Conservation (phyloP, 768 basidiomycete species). For the Leccinum incarnatum region DNA sequence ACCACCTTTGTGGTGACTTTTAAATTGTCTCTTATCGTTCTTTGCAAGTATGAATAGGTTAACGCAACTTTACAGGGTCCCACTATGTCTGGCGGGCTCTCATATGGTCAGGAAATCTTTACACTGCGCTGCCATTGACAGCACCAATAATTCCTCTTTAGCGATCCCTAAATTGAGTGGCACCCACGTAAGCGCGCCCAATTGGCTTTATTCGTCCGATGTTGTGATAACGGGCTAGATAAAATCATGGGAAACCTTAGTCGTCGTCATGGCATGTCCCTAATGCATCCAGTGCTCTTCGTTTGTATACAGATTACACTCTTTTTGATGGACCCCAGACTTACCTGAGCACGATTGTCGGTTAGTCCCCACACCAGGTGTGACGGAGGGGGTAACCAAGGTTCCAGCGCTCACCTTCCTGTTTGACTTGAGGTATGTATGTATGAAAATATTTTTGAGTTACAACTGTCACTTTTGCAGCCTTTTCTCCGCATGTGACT, state of each 20-base stretch:
- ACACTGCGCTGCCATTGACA: conserved; percentile 25
- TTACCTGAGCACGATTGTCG: background rate
- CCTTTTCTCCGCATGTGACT: conserved; percentile 17
- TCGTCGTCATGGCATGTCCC: conserved; percentile 18
- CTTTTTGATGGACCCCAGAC: background rate
- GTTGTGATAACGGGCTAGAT: conserved; percentile 14
- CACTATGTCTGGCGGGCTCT: conserved; percentile 15
- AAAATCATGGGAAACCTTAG: conserved; percentile 6
- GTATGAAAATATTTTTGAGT: conserved; percentile 5
- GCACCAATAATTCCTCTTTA: conserved; percentile 21
- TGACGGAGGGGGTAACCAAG: background rate
- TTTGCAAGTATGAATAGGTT: conserved; percentile 22
- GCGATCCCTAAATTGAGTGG: conserved; percentile 15
- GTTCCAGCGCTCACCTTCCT: background rate
- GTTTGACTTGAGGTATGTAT: conserved; percentile 4
- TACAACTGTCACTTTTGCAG: conserved; percentile 10
- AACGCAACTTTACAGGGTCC: conserved; percentile 23
- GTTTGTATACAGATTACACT: background rate
- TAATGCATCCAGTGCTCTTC: conserved; percentile 1
- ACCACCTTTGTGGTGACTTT: conserved; percentile 14
- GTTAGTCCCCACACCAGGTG: background rate
- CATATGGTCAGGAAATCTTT: conserved; percentile 5
- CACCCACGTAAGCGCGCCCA: conserved; percentile 22
- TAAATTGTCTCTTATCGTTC: conserved; percentile 23
- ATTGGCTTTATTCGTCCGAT: conserved; percentile 7